Evolutionary conservation across 192 early-diverging fungal species (phyloP).

Genomic region (Backusella australiensis): DNA sequence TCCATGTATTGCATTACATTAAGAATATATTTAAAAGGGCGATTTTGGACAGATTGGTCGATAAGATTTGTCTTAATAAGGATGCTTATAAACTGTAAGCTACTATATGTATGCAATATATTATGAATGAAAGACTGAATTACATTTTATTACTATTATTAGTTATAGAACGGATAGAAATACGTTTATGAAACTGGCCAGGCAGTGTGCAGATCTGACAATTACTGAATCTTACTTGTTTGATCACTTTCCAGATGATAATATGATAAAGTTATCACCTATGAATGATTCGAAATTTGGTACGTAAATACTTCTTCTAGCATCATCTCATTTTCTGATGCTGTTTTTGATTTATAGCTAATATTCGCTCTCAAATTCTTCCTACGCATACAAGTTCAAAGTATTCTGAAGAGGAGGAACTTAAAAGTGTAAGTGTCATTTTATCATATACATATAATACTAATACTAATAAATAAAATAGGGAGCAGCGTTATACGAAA

Average conservation of each 20-base stretch:
- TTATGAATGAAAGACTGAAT: neutral
- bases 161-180: conserved; percentile 59
- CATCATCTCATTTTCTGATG: neutral
- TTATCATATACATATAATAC: neutral
- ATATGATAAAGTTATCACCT: conserved; percentile 56
- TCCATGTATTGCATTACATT: conserved; percentile 84
- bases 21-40: conserved; percentile 85
- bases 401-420: neutral
- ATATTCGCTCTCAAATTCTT: neutral
- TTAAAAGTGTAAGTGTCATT: neutral
- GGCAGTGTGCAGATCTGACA: conserved; percentile 73
- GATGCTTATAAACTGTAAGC: conserved; percentile 64
- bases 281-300: conserved; percentile 57
- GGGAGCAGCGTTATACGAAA: neutral
- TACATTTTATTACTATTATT: neutral
- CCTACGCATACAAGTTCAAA: no score
- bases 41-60: conserved; percentile 62
- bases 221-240: conserved; percentile 62
- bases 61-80: conserved; percentile 61
- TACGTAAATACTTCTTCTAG: neutral
- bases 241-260: conserved; percentile 53
- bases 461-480: neutral
- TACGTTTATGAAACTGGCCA: conserved; percentile 64
- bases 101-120: neutral
- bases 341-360: neutral